A percentile compares a stretch with the other conserved stretches of the same genome.
These are phyloP conservation scores for Microdochium bolleyi DNA, from an alignment of 2,329 filamentous ascomycete species.

Conservation along the genomic window DNA sequence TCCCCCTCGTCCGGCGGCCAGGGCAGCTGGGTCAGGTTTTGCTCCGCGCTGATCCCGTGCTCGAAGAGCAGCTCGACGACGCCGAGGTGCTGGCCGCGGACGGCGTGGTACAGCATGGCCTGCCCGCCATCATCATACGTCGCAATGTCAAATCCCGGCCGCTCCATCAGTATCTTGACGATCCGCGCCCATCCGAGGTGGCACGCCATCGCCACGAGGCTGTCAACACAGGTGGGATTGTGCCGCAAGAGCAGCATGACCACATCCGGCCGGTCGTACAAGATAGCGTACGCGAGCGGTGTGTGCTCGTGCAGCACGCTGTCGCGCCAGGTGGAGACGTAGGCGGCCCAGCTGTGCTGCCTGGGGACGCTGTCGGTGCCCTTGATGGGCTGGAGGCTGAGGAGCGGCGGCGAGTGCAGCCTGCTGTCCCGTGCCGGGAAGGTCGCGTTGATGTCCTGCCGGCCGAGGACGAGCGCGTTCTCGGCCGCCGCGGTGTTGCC, in stretches of 20 bases:
- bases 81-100: neutral
- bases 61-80: neutral
- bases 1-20: no score
- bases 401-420: neutral
- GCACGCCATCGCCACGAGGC: neutral
- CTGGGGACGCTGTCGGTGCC: neutral
- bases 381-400: neutral
- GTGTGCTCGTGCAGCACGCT: neutral
- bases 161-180: neutral
- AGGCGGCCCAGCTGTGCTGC: no score
- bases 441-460: neutral
- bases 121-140: neutral
- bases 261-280: neutral
- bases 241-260: neutral
- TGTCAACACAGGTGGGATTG: neutral
- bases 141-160: neutral
- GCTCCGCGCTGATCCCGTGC: neutral
- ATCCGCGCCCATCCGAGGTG: neutral
- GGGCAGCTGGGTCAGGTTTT: neutral
- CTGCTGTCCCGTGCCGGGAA: neutral
- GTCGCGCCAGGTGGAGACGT: neutral
- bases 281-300: neutral
- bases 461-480: neutral
- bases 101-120: neutral
- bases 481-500: neutral